Evolutionary conservation across 345 rosid species (phyloP).

Genomic region (Triadica sebifera): DNA sequence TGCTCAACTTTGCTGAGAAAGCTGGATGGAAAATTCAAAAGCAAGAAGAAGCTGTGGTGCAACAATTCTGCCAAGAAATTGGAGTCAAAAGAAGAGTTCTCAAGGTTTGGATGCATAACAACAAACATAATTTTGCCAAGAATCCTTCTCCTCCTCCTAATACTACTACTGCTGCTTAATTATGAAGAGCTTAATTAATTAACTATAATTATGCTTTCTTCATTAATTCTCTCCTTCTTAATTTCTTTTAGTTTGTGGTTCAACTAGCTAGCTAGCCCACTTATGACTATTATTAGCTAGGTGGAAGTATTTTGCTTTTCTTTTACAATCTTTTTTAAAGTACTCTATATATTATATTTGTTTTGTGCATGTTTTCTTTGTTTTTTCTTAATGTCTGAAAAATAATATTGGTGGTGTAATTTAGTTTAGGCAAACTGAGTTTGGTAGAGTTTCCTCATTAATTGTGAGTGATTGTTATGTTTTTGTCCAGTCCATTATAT

Average conservation of each 20-base stretch:
- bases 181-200: neutral
- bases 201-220: neutral
- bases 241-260: conserved; percentile 1
- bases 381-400: neutral
- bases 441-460: neutral
- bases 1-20: conserved; percentile 82
- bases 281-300: no score
- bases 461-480: neutral
- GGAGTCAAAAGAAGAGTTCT: conserved; percentile 90
- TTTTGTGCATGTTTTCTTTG: neutral
- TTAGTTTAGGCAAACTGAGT: conserved; percentile 13
- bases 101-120: conserved; percentile 98
- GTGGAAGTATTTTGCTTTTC: neutral
- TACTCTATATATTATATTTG: neutral
- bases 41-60: conserved; percentile 82
- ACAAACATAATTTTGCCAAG: conserved; percentile 77
- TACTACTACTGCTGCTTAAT: neutral
- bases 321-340: neutral
- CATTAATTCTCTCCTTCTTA: neutral
- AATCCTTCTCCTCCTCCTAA: neutral
- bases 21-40: conserved; percentile 88
- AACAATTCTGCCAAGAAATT: conserved; percentile 81
- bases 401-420: conserved; percentile 22
- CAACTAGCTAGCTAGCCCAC: neutral
- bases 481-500: conserved; percentile 9